Base-by-base conservation (phyloP, 257 asterid genomes). In the Gynochthodes officinalis region DNA sequence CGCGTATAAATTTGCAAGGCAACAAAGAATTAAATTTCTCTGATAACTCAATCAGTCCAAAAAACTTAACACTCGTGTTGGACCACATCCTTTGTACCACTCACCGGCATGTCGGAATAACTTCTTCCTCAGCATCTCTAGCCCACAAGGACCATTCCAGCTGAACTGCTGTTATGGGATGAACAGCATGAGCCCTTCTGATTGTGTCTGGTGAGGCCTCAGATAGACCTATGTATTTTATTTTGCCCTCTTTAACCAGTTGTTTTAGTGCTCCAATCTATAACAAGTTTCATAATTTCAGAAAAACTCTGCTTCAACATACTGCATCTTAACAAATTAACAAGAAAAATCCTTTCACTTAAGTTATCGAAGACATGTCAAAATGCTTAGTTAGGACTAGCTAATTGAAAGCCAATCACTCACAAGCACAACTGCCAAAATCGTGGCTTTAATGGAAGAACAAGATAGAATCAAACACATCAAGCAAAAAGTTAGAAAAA, bases 131-230 rank as follows among this genome's bases (percentile, higher is more conserved):
- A 66, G 86, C 78, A 75, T 88, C 96, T 80, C 95, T 84, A 10
- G 95, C 65, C 90, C 92, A 88, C 66, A 88, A 73, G 3, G 95
- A 90, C 95, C 95, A 90, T 71, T 90, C 96, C 4, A 79, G 78
- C 82, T 90, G 96, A 60, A 88, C 84, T 2, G 93, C 93, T 50
- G 89, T 83, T 63, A 89, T 25, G 0, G 94, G 92, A 76, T 89
- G 96, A 68, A 89, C 81, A 15, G 88, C 88, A 54, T 89, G 91
- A 35, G 96, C 92, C 82, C 96, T 88, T 80, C 85, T 84, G 66
- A 90, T 87, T 25, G 97, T 88, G 19, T 88, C 82, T 58, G 91
- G 86, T 48, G 87, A 85, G 4, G 97, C 93, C 82, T 88, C 97
- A 0, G 95, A 90, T 30, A 90, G 81, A 25, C 95, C 96, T 53